Percentiles rank a stretch among this genome's conserved stretches.
Evolutionary conservation across 2,329 filamentous ascomycete genomes (phyloP).

Genomic region (Sarocladium oryzae): DNA sequence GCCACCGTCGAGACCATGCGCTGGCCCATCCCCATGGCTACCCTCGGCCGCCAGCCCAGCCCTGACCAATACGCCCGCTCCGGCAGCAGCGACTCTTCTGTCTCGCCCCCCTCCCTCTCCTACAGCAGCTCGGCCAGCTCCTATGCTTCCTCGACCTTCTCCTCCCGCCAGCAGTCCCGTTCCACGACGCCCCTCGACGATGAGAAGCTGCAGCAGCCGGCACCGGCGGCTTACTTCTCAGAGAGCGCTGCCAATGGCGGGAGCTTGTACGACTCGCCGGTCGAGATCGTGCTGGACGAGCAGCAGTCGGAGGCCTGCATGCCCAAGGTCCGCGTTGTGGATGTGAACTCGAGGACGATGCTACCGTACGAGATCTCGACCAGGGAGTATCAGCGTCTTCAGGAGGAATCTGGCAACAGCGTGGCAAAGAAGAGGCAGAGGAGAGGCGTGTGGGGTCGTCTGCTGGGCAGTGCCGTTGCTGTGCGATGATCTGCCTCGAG

Average conservation of each 20-base stretch:
- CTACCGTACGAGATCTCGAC: conserved; percentile 50
- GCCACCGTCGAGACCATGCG: conserved; percentile 16
- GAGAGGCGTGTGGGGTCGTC: conserved; percentile 46
- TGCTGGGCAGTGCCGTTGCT: conserved; percentile 40
- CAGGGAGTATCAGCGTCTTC: conserved; percentile 44
- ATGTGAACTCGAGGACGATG: conserved; percentile 17
- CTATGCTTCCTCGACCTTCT: conserved; percentile 41
- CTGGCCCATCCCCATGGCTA: conserved; percentile 41
- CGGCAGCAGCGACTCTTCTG: conserved; percentile 20
- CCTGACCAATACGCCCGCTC: conserved; percentile 32
- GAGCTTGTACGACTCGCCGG: conserved; percentile 44
- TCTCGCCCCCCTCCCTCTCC: conserved; percentile 42
- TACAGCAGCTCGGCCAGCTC: conserved; percentile 44
- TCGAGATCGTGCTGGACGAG: conserved; percentile 38
- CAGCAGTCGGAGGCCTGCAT: conserved; percentile 18
- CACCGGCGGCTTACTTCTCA: conserved; percentile 35
- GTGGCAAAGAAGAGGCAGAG: conserved; percentile 38
- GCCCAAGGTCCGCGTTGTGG: conserved; percentile 24
- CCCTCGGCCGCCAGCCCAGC: conserved; percentile 35
- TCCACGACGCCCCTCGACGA: conserved; percentile 46
- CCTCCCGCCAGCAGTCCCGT: conserved; percentile 41
- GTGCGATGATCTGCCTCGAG: conserved; percentile 25
- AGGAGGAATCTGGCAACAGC: conserved; percentile 35
- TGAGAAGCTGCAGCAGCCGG: conserved; percentile 17
- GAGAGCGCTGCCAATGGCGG: conserved; percentile 23